Percentiles rank a stretch among this genome's conserved stretches.
Conservation (phyloP, 495 filamentous ascomycete species). For the Polyplosphaeria fusca region DNA sequence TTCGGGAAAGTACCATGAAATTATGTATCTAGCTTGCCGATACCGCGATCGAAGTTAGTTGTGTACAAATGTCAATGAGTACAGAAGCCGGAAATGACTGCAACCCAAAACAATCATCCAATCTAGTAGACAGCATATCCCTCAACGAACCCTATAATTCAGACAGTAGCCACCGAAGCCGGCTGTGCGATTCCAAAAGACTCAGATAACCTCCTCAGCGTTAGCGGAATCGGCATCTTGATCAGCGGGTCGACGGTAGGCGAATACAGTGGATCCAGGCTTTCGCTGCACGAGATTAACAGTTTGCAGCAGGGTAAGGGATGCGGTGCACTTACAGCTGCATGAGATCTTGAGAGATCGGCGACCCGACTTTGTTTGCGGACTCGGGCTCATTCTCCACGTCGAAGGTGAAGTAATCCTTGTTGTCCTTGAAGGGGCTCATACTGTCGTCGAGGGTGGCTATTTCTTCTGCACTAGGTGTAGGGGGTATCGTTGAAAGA, state of each 20-base stretch:
- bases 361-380: not conserved
- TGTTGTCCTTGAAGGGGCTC: slow-evolving; percentile 15
- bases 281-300: slow-evolving; percentile 13
- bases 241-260: slow-evolving; percentile 3
- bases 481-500: slow-evolving; percentile 23
- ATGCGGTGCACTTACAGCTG: slow-evolving; percentile 13
- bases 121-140: no score
- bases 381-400: slow-evolving; percentile 1
- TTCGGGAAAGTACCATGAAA: no score
- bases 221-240: slow-evolving; percentile 16
- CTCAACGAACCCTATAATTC: no score
- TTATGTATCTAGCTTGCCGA: no score
- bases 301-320: not conserved
- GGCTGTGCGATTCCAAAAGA: not conserved
- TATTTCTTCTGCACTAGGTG: slow-evolving; percentile 7
- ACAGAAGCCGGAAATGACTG: no score
- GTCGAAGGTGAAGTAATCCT: slow-evolving; percentile 23
- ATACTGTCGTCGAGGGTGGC: slow-evolving; percentile 6
- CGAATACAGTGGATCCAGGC: slow-evolving; percentile 28
- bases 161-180: not conserved
- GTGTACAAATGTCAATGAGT: no score
- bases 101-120: no score
- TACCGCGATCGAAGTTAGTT: no score
- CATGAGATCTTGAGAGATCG: slow-evolving; percentile 9
- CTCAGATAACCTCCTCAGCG: slow-evolving; percentile 16